Evolutionary conservation across 345 rosid genomes (phyloP), one percentile per base, ranked within the genome.

Genomic region (Acer negundo): DNA sequence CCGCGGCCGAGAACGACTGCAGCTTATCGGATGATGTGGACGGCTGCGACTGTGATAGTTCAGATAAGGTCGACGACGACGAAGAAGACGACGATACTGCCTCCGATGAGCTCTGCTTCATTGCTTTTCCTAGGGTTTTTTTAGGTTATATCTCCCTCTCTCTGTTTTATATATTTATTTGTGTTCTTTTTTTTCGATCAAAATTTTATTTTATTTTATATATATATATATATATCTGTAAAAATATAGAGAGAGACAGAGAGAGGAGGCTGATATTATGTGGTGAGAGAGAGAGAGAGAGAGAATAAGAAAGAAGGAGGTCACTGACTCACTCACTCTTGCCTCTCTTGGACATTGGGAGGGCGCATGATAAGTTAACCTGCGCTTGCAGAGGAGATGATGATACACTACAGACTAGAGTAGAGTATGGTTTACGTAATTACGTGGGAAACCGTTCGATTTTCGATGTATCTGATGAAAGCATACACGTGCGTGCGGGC

Each of bases 81-180:
- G 88, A 70, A 19, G 83, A 75, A 4, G 92, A 86, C 0, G 87
- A 85, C n/a, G 97, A 83, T 10, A 92, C 95, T 67, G 94, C 97
- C 84, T 95, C 98, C 56, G 86, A 81, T 56, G 89, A 82, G 74
- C 85, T 82, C 69, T 86, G 86, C 89, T 87, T 87, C 91, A 86
- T 89, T 85, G 80, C 83, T 84, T 73, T 58, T 12, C 51, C 63
- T 74, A 62, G 24, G 38, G 66, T 42, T 38, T 51, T 13, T 63
- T 15, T 47, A 7, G 74, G 72, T 63, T 69, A 59, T 58, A 46
- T 62, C 66, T 26, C 10, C 0, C 67, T 55, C 10, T 1, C 67
- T 55, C 70, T 59, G 82, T 71, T 72, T 76, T 72, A 7, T 46
- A 5, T 70, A 2, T 55, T n/a, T n/a, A 7, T 59, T 7, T 20